These are phyloP conservation scores for Talaromyces adpressus DNA, from an alignment of 495 filamentous ascomycete genomes.

Conservation along the genomic window DNA sequence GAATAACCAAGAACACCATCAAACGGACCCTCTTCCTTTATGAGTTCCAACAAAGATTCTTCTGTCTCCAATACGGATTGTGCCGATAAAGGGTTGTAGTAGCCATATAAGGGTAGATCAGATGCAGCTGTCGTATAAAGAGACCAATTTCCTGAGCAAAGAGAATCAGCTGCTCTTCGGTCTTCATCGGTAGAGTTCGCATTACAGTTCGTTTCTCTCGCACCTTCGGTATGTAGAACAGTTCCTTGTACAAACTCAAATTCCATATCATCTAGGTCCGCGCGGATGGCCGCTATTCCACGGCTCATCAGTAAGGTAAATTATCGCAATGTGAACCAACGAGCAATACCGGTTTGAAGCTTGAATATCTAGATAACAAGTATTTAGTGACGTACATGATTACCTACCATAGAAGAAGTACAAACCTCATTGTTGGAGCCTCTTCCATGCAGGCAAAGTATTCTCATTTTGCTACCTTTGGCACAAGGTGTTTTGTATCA, in stretches of 20 bases:
- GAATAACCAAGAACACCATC: constrained; percentile 15
- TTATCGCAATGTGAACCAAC: not conserved
- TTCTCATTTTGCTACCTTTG: constrained; percentile 9
- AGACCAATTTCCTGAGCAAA: constrained; percentile 5
- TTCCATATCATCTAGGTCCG: constrained; percentile 13
- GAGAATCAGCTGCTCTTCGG: not conserved
- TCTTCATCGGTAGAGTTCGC: not conserved
- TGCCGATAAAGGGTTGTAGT: constrained; percentile 9
- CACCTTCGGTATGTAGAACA: constrained; percentile 12
- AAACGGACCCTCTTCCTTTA: constrained; percentile 12
- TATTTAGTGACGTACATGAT: not conserved
- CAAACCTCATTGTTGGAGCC: constrained; percentile 15
- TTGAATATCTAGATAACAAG: constrained; percentile 6
- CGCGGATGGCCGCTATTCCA: constrained; percentile 9
- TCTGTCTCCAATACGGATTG: constrained; percentile 8
- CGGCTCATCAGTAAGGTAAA: not conserved
- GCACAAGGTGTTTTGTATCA: not conserved
- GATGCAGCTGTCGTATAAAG: constrained; percentile 9
- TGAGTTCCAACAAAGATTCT: constrained; percentile 6
- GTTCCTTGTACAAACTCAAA: constrained; percentile 14
- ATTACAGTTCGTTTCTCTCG: not conserved
- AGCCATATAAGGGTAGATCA: constrained; percentile 10
- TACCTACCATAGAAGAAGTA: not conserved
- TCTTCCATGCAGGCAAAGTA: constrained; percentile 14
- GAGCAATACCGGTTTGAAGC: constrained; percentile 2